Conservation (phyloP, 305 asterid species). For the Stenogyne calaminthoides region DNA sequence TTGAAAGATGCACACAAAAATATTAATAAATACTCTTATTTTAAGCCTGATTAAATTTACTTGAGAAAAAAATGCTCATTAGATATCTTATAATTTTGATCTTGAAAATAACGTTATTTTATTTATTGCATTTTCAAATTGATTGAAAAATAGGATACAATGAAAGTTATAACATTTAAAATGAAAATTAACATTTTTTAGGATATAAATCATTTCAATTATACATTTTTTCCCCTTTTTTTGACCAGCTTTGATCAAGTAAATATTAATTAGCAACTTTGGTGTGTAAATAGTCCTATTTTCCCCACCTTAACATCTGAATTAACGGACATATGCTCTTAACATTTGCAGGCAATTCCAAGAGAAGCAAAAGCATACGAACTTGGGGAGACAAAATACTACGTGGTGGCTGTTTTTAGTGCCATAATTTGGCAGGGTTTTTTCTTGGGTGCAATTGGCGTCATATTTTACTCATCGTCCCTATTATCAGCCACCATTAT, state of each 20-base stretch:
- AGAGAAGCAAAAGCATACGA: constrained; percentile 52
- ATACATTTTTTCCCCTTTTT: too few species aligned
- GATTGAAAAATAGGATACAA: too few species aligned
- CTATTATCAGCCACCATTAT: constrained; percentile 51
- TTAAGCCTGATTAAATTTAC: background rate
- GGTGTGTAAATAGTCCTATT: background rate
- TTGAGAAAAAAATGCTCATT: too few species aligned
- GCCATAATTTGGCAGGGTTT: constrained; percentile 58
- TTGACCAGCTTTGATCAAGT: background rate
- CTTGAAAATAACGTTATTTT: too few species aligned
- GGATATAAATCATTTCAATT: background rate
- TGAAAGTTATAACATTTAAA: background rate
- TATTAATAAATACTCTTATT: too few species aligned
- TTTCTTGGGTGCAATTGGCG: constrained; percentile 61
- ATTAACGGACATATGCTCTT: background rate
- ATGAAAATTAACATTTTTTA: background rate
- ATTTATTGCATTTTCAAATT: too few species aligned
- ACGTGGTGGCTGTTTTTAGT: constrained; percentile 39
- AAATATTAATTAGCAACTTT: too few species aligned
- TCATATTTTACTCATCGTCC: constrained; percentile 54
- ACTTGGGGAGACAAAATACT: constrained; percentile 59
- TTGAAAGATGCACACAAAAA: background rate
- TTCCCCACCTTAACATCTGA: background rate
- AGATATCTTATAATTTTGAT: too few species aligned
- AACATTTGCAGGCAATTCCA: constrained; percentile 48